A percentile compares a stretch with the other conserved stretches of the same genome.
Conservation (phyloP, 2,329 filamentous ascomycete genomes). For the Colletotrichum filicis region DNA sequence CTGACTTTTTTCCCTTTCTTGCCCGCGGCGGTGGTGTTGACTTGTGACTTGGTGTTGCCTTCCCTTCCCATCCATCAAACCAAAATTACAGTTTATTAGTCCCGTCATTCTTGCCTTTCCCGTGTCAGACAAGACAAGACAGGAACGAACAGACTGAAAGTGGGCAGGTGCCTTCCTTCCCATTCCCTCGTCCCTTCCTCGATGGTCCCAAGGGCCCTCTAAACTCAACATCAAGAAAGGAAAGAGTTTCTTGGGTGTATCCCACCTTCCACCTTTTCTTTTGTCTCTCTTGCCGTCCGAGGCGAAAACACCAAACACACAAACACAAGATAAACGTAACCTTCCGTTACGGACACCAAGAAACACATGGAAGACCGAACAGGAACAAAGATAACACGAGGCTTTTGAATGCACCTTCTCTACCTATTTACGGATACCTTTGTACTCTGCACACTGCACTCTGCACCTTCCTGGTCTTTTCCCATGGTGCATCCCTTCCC, state of each 20-base stretch:
- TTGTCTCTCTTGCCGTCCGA: not conserved
- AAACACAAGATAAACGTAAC: too few relatives aligned
- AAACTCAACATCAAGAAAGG: not conserved
- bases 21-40: not conserved
- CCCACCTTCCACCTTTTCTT: not conserved
- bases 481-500: conserved; percentile 23
- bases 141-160: not conserved
- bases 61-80: not conserved
- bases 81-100: not conserved
- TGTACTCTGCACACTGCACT: not conserved
- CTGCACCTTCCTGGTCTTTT: conserved; percentile 12
- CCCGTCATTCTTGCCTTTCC: not conserved
- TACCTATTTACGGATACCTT: too few relatives aligned
- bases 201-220: not conserved
- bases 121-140: not conserved
- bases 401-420: not conserved
- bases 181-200: not conserved
- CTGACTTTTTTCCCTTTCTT: not conserved
- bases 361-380: not conserved
- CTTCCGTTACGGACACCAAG: not conserved
- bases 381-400: not conserved
- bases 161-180: not conserved
- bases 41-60: not conserved
- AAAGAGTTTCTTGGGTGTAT: not conserved
- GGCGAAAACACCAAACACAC: not conserved